Evolutionary conservation across 2,329 filamentous ascomycete genomes (phyloP).

Genomic region (Thielaviopsis punctulata): DNA sequence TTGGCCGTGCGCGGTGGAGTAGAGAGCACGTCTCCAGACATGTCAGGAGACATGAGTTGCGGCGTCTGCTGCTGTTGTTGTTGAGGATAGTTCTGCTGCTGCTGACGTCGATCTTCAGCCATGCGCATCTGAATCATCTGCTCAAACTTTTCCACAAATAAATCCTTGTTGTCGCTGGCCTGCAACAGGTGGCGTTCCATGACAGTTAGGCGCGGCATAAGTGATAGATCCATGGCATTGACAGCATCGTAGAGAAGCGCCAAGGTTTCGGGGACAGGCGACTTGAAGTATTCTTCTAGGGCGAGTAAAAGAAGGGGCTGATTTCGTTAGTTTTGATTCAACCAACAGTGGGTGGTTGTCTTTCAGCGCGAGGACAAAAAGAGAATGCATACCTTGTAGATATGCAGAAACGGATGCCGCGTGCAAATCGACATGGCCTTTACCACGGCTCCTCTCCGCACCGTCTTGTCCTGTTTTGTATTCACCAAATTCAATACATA

Average conservation of each 20-base stretch:
- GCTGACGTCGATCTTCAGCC: conserved; percentile 39
- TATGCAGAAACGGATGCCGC: conserved; percentile 89
- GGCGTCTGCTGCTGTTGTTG: not conserved
- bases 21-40: conserved; percentile 25
- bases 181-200: conserved; percentile 78
- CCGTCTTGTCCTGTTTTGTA: conserved; percentile 87
- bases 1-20: conserved; percentile 22
- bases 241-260: conserved; percentile 80
- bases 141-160: conserved; percentile 96
- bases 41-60: conserved; percentile 13
- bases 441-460: conserved; percentile 83
- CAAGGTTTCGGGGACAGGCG: conserved; percentile 73
- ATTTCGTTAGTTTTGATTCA: conserved; percentile 10
- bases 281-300: conserved; percentile 92
- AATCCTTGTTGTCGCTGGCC: conserved; percentile 80
- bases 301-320: conserved; percentile 78
- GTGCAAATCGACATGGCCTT: conserved; percentile 99
- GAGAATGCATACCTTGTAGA: conserved; percentile 61
- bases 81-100: conserved; percentile 14
- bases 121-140: conserved; percentile 77
- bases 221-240: conserved; percentile 88
- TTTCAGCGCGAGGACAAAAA: not conserved
- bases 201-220: conserved; percentile 72
- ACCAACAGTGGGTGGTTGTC: too few species aligned
- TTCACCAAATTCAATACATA: conserved; percentile 97